Evolutionary conservation across 2,329 filamentous ascomycete species (phyloP).

Genomic region (Atkinsonella hypoxylon): DNA sequence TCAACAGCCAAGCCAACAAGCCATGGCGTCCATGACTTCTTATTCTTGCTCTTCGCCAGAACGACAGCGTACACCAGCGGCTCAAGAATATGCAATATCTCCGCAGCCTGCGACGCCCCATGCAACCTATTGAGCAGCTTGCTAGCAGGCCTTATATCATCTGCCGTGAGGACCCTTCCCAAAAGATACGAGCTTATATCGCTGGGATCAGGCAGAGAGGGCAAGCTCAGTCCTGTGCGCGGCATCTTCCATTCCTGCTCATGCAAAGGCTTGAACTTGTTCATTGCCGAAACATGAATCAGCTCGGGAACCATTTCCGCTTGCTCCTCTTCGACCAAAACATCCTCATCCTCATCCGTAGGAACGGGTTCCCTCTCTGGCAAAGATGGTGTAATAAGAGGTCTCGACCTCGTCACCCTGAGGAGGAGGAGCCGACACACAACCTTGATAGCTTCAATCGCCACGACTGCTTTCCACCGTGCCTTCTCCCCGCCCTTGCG

Average conservation of each 20-base stretch:
- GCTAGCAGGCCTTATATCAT: constrained; percentile 89
- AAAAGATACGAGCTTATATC: constrained; percentile 83
- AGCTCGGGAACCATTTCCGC: constrained; percentile 25
- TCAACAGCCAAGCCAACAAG: constrained; percentile 75
- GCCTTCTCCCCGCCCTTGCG: constrained; percentile 65
- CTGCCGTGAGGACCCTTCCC: constrained; percentile 81
- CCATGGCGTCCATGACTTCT: constrained; percentile 86
- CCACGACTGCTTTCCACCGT: constrained; percentile 76
- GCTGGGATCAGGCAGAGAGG: constrained; percentile 65
- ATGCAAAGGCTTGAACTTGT: constrained; percentile 21
- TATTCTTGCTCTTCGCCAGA: constrained; percentile 59
- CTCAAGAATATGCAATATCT: constrained; percentile 82
- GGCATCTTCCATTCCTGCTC: constrained; percentile 77
- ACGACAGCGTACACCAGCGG: constrained; percentile 79
- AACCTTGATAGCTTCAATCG: constrained; percentile 79
- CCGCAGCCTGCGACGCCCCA: constrained; percentile 63
- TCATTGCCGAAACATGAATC: constrained; percentile 21
- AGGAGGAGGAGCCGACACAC: constrained; percentile 70
- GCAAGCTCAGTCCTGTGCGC: constrained; percentile 77
- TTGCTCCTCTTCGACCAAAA: constrained; percentile 26
- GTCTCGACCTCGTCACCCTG: constrained; percentile 70
- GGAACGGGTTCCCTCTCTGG: constrained; percentile 77
- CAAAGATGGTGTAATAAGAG: constrained; percentile 70
- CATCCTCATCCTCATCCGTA: constrained; percentile 28
- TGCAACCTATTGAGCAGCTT: constrained; percentile 74